Conservation (phyloP, 2,329 filamentous ascomycete genomes). For the Trichoderma harzianum region DNA sequence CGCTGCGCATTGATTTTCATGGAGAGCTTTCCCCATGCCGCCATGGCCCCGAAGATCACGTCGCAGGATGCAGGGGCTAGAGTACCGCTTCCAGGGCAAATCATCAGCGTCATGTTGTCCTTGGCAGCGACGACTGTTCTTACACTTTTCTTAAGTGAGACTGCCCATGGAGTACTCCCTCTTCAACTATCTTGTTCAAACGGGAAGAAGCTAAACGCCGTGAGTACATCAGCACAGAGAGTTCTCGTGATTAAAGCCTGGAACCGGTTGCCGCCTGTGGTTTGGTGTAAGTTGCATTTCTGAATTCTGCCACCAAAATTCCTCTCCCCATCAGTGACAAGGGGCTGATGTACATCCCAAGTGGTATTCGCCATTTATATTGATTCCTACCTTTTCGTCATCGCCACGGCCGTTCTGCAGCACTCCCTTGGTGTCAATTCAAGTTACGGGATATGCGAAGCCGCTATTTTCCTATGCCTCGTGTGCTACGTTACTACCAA, state of each 20-base stretch:
- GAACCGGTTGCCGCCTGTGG: constrained; percentile 40
- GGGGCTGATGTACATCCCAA: constrained; percentile 26
- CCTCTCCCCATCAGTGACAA: too few relatives aligned
- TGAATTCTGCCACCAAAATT: too few relatives aligned
- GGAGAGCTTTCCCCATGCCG: neutral
- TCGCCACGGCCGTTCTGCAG: constrained; percentile 54
- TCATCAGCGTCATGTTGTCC: constrained; percentile 36
- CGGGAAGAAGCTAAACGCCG: neutral
- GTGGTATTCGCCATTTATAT: constrained; percentile 59
- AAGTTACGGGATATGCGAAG: constrained; percentile 49
- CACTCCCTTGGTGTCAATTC: constrained; percentile 55
- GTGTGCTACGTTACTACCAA: constrained; percentile 62
- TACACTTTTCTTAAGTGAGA: constrained; percentile 37
- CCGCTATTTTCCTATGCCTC: constrained; percentile 58
- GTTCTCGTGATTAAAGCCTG: constrained; percentile 37
- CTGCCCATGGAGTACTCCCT: neutral
- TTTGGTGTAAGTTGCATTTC: constrained; percentile 39
- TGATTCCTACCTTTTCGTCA: constrained; percentile 59
- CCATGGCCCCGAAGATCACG: neutral
- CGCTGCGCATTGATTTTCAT: neutral
- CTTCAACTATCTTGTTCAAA: neutral
- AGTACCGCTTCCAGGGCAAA: constrained; percentile 34
- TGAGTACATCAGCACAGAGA: constrained; percentile 33
- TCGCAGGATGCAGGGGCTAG: constrained; percentile 1
- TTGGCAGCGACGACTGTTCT: constrained; percentile 35